phyloP scores from a whole-genome alignment of 306 rosid genomes.

The Cucurbita moschata region DNA sequence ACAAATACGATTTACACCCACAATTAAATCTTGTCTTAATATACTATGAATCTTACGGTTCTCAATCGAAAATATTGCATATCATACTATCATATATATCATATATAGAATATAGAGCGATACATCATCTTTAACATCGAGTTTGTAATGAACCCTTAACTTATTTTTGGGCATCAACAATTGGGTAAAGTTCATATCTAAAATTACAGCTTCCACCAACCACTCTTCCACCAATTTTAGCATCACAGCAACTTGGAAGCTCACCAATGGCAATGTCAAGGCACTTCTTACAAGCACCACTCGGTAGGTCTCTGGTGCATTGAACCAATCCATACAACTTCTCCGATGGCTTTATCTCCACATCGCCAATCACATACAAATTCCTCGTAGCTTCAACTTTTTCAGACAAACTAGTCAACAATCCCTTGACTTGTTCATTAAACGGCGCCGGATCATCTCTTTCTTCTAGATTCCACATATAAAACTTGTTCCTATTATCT shows the following conservation, averaged over 20 bases:
- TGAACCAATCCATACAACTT: slow-evolving; percentile 25
- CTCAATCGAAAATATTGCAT: too few species aligned
- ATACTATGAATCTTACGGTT: too few species aligned
- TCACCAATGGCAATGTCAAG: slow-evolving; percentile 16
- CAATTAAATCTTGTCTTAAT: too few species aligned
- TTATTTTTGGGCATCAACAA: slow-evolving; percentile 8
- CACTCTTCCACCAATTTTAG: slow-evolving; percentile 25
- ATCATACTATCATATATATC: too few species aligned
- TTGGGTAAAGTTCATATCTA: slow-evolving; percentile 24
- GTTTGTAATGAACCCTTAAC: background rate
- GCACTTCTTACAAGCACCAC: slow-evolving; percentile 16
- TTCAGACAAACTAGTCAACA: slow-evolving; percentile 9
- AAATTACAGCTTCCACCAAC: slow-evolving; percentile 27
- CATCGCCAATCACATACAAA: slow-evolving; percentile 12
- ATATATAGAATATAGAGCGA: too few species aligned
- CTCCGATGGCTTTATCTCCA: background rate
- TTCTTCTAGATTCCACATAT: slow-evolving; percentile 18
- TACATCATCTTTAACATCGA: too few species aligned
- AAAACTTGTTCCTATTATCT: slow-evolving; percentile 18
- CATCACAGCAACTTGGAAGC: slow-evolving; percentile 15
- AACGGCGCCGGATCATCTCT: slow-evolving; percentile 1
- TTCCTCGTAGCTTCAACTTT: background rate
- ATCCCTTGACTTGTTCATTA: slow-evolving; percentile 12
- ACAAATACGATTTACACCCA: too few species aligned
- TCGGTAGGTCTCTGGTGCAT: slow-evolving; percentile 17